Base-by-base conservation (phyloP, 768 basidiomycete genomes). In the Hydnomerulius pinastri region DNA sequence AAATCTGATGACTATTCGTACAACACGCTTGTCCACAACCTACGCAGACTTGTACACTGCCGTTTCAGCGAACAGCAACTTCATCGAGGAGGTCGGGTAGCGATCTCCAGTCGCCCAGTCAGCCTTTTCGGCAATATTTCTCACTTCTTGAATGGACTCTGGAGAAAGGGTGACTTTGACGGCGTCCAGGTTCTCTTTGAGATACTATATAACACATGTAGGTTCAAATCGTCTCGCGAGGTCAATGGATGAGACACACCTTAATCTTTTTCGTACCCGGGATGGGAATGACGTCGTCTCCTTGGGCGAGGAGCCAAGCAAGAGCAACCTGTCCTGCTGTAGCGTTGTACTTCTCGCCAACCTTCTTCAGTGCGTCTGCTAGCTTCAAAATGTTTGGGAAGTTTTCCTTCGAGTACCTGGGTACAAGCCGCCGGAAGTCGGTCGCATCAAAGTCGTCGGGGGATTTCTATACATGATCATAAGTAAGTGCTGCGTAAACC, bases 111-210 rank as follows among this genome's bases (percentile, higher is more conserved):
- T 36, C 6, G 56, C 66, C 46, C 44, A 54, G 11, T 27, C 54
- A 1, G 70, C 72, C 15, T 60, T 60, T 12, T 68, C 66, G 4
- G 74, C 73, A 5, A 74, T 51, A 1, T 39, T 57, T 4, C 76
- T 63, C 1, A 79, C 62, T 40, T 68, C 66, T 17, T 62, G 56
- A 8, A 78, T 57, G 2, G 74, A 74, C 21, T 76, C 71, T 0
- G 62, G 41, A 10, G 55, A 58, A n/a, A 80, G 69, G 7, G 53
- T 58, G 5, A 79, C 48, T 6, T 61, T 53, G 2, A 62, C 58
- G 2, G 75, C 72, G 0, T 43, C 69, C 18, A 76, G 21, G 41
- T 81, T 81, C 53, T 81, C 79, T 18, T 74, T 59, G 6, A 81
- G 68, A 39, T 73, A 72, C 75, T 74, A 44, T 10, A 29, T 4